phyloP scores from a whole-genome alignment of 306 rosid species.

The Prunus campanulata region DNA sequence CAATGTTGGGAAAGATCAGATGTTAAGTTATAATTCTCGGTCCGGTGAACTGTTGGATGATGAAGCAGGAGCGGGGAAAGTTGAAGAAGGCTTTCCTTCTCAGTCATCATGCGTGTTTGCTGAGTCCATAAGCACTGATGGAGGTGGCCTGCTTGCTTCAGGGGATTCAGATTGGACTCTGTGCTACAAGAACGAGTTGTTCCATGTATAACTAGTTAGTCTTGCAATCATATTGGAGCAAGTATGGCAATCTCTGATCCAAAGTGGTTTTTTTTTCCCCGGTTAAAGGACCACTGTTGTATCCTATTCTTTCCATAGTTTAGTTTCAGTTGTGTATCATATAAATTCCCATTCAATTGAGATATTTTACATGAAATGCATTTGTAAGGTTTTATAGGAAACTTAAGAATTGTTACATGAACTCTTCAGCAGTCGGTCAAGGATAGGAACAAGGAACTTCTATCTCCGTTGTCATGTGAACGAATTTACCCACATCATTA shows the following conservation, averaged over 20 bases:
- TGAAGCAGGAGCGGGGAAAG: conserved; percentile 29
- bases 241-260: conserved; percentile 10
- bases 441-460: no score
- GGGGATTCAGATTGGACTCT: conserved; percentile 65
- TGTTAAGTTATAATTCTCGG: conserved; percentile 15
- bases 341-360: neutral
- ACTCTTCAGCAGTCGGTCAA: no score
- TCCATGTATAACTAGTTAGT: conserved; percentile 33
- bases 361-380: neutral
- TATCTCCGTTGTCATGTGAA: no score
- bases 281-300: neutral
- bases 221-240: conserved; percentile 9
- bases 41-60: conserved; percentile 25
- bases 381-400: neutral
- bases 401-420: no score
- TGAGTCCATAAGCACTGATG: conserved; percentile 70
- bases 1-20: conserved; percentile 26
- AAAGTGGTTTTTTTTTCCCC: conserved; percentile 9
- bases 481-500: no score
- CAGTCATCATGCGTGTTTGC: conserved; percentile 35
- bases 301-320: conserved; percentile 6
- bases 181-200: conserved; percentile 54
- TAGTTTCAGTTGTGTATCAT: neutral
- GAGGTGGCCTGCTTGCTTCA: conserved; percentile 63
- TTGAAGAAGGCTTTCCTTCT: conserved; percentile 28